Evolutionary conservation across 257 asterid species (phyloP), one percentile per base, ranked within the genome.

Genomic region (Fraxinus excelsior): DNA sequence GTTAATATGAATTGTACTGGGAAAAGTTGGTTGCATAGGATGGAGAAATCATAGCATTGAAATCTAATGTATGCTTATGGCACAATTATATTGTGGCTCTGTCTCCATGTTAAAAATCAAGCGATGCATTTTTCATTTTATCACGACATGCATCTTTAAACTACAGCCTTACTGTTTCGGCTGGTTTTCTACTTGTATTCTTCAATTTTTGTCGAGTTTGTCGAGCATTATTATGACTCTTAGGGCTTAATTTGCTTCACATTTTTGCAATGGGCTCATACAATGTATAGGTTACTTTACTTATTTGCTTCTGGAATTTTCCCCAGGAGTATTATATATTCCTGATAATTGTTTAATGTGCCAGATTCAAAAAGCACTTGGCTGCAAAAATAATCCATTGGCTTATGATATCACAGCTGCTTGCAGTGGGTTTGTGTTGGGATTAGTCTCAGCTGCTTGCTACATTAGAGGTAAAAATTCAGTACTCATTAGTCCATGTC

Each of bases 371-470:
- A 93, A 85, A 74, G 96, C 94, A 10, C 96, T 91, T 81, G 99
- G 99, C 70, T 96, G 97, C 91, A 93, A 86, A 78, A 89, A 80
- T 78, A 91, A 89, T 83, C 99, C 98, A 14, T 79, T 96, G 86
- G 82, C 98, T 60, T 96, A 88, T 38, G 99, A 96, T 76, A 96
- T 96, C 73, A 93, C 98, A 6, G 98, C 98, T 81, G 99, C 99
- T 29, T 96, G 99, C 85, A 96, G 97, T 76, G 98, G 98, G 78
- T 96, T 96, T 74, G 74, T 96, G 75, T 76, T 93, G 81, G 99
- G 98, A 82, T 90, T 96, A 80, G 92, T 91, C 78, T 91, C 99
- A 71, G 99, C 98, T 74, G 93, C 98, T 78, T 91, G 96, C 84
- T 82, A 96, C 79, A 85, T 96, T 81, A 86, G 96, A 89, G 98